Evolutionary conservation across 2,329 filamentous ascomycete species (phyloP), one percentile per base, ranked within the genome.

Genomic region (Trichoderma simmonsii): DNA sequence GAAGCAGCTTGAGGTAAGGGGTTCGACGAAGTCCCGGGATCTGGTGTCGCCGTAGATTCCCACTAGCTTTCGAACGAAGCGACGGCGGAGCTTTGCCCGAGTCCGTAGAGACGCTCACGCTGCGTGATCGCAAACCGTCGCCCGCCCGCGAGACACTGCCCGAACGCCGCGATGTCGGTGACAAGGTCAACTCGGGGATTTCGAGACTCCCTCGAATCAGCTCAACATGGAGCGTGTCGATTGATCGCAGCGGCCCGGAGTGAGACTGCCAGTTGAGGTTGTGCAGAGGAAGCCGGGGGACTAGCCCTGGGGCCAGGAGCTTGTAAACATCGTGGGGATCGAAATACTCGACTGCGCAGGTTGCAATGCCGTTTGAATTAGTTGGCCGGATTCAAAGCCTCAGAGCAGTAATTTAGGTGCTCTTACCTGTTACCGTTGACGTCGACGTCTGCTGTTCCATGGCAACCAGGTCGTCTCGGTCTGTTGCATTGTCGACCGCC

Each of bases 201-300:
- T 89, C 80, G 78, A 85, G 82, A 77, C 83, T 85, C 81, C 88
- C 85, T 8, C 91, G 88, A n/a, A 95, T 86, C 72, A 98, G 90
- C 73, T 97, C 94, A 77, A 98, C 89, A 78, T 98, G 94, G 54
- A 99, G 89, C 14, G 94, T 95, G 78, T 94, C 92, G 80, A 99
- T 99, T 15, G 96, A 98, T 75, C 96, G 92, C 43, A 98, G 85
- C 3, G 96, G 96, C 0, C 96, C 92, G 32, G 92, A 92, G 73
- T 97, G 93, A 15, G 96, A 97, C 81, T 98, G 97, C 96, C 96
- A 99, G 79, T 98, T 94, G 60, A 99, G 89, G 78, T 98, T 97
- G 75, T 91, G 92, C 48, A 99, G 86, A 39, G 96, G 96, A 0
- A 98, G 87, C 70, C 93, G 92, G 56, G 92, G 86, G 54, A 92